Percentiles rank a stretch among this genome's conserved stretches.
These are phyloP conservation scores for Aspergillus biplanus DNA, from an alignment of 495 filamentous ascomycete species.

Conservation along the genomic window DNA sequence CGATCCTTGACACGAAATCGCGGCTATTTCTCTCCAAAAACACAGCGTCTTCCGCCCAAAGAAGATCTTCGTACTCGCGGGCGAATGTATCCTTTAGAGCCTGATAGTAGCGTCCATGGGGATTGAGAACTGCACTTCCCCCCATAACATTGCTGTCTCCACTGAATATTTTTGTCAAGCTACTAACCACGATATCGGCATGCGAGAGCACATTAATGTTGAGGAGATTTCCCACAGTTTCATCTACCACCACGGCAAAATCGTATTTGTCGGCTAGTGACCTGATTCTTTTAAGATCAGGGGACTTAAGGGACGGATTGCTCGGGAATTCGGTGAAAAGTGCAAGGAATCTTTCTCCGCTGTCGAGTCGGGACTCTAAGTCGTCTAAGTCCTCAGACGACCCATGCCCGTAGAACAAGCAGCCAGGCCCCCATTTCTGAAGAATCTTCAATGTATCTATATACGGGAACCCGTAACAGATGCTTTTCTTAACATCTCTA, in stretches of 20 bases:
- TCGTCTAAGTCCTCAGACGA: constrained; percentile 83
- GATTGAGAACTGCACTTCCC: constrained; percentile 85
- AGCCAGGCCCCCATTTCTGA: constrained; percentile 92
- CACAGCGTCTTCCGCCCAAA: constrained; percentile 91
- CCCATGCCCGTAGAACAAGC: constrained; percentile 86
- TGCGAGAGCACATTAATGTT: constrained; percentile 91
- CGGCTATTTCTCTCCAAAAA: constrained; percentile 97
- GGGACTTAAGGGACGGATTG: constrained; percentile 85
- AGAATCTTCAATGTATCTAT: constrained; percentile 95
- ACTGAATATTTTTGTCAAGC: constrained; percentile 94
- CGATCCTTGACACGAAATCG: constrained; percentile 82
- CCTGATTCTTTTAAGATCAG: constrained; percentile 80
- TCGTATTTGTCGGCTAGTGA: constrained; percentile 78
- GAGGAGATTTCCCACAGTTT: constrained; percentile 94
- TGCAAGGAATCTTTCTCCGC: constrained; percentile 78
- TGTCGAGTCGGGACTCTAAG: constrained; percentile 69
- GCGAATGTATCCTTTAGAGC: constrained; percentile 63
- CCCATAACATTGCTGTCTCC: constrained; percentile 99
- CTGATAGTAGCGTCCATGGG: constrained; percentile 70
- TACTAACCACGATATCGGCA: constrained; percentile 90
- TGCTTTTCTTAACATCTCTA: constrained; percentile 44
- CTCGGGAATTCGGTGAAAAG: constrained; percentile 95
- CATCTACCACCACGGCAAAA: constrained; percentile 91
- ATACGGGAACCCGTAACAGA: constrained; percentile 77
- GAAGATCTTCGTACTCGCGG: constrained; percentile 79